These are phyloP conservation scores for Amorphotheca resinae DNA, from an alignment of 495 filamentous ascomycete genomes.

Conservation along the genomic window DNA sequence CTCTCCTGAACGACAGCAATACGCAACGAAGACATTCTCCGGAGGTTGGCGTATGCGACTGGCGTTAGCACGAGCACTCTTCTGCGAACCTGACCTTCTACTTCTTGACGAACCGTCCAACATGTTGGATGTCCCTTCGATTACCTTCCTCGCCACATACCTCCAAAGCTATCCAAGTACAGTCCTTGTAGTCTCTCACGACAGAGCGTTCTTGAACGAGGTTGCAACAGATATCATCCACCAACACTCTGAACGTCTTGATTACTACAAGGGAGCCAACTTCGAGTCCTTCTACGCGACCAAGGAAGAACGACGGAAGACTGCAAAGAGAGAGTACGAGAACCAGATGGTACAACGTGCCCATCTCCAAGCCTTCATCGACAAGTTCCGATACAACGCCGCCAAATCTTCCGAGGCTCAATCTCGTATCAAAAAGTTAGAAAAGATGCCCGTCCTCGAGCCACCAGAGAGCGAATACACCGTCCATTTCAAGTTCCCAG, in stretches of 20 bases:
- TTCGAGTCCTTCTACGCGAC: constrained; percentile 98
- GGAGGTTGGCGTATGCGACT: constrained; percentile 99
- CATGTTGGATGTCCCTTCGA: constrained; percentile 99
- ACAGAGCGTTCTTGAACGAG: constrained; percentile 97
- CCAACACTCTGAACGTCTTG: constrained; percentile 90
- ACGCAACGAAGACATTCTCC: constrained; percentile 92
- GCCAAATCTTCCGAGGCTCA: constrained; percentile 98
- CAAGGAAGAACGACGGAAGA: constrained; percentile 93
- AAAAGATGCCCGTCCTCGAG: constrained; percentile 88
- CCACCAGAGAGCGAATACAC: constrained; percentile 88
- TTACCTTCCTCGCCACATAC: constrained; percentile 95
- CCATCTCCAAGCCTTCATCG: constrained; percentile 89
- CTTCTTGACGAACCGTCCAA: constrained; percentile 98
- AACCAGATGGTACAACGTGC: constrained; percentile 92
- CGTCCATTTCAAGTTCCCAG: constrained; percentile 95
- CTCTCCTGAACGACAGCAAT: constrained; percentile 85
- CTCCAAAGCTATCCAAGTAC: constrained; percentile 91
- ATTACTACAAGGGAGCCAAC: constrained; percentile 98
- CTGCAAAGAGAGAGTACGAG: constrained; percentile 93
- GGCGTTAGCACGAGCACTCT: constrained; percentile 84
- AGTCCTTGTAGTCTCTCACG: constrained; percentile 93
- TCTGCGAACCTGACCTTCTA: constrained; percentile 95
- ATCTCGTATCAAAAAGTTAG: constrained; percentile 96
- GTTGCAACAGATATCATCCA: constrained; percentile 99
- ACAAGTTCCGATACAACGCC: constrained; percentile 99